phyloP scores from a whole-genome alignment of 129 eudicot genomes.

The Heracleum sosnowskyi region DNA sequence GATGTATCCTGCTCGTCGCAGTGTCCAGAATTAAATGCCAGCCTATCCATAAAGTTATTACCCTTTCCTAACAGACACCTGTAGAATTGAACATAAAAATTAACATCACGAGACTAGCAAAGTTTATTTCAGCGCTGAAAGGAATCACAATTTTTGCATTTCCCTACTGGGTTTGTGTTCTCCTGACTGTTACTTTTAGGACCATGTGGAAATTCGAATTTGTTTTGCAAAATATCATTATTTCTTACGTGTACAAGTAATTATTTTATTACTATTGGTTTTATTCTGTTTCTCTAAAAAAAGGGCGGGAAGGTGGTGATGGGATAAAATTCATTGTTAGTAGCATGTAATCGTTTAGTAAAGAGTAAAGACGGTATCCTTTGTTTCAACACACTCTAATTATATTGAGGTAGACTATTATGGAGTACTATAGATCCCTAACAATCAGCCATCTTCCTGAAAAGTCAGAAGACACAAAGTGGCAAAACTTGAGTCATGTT shows the following conservation, averaged over 20 bases:
- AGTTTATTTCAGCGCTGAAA: slow-evolving; percentile 8
- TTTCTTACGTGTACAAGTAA: not conserved
- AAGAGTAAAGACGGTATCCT: not conserved
- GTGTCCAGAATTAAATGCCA: not conserved
- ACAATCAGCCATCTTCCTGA: not conserved
- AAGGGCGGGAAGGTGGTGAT: not conserved
- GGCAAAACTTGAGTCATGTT: not conserved
- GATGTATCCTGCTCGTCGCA: not conserved
- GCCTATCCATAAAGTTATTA: slow-evolving; percentile 23
- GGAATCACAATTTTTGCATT: not conserved
- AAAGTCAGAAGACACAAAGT: not conserved
- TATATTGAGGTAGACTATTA: not conserved
- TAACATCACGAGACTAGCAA: slow-evolving; percentile 10
- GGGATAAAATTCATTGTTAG: not conserved
- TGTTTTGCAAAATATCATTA: not conserved
- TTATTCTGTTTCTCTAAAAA: not conserved
- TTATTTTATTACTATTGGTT: not conserved
- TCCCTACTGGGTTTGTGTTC: not conserved
- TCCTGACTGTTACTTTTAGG: not conserved
- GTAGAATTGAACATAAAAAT: slow-evolving; percentile 29
- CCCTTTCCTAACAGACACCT: slow-evolving; percentile 98
- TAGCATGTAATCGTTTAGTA: not conserved
- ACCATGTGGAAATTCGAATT: not conserved
- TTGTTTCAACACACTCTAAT: not conserved
- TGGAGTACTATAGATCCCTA: not conserved